Evolutionary conservation across 106 monocot species (phyloP), one percentile per base, ranked within the genome.

Genomic region (Phalaenopsis equestris): DNA sequence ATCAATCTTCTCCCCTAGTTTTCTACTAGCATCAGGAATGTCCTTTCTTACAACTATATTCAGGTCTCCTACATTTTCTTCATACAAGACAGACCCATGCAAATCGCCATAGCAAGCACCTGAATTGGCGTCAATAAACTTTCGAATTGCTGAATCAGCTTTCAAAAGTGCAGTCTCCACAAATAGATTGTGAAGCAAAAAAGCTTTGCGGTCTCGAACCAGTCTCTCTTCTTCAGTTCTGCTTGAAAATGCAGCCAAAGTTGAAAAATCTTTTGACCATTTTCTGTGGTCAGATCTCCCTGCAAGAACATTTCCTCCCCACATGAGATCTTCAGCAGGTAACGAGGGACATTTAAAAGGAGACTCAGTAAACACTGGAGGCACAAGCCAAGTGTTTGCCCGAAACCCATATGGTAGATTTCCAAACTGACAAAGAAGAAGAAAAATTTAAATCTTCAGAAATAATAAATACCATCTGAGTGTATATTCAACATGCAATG

Each of bases 331-430:
- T 82, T 97, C 97, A 42, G 67, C 72, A 17, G 97, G 94, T 46
- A 97, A 77, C 37, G 85, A 81, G 56, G 84, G 85, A 37, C 39
- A 79, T 79, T 82, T 89, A 36, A 76, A 87, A 37, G 85, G 81
- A 23, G 89, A 77, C 9, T 97, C 92, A 21, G 81, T 38, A 74
- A 86, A 85, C 67, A 89, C 75, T 41, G 94, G 97, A 55, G 97
- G 97, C 8, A 88, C 83, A 70, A 97, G 87, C 97, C 97, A 97
- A 78, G 97, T 92, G 80, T 97, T 97, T 84, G 94, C 94, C 79
- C 97, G 90, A 42, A 92, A 92, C 75, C 97, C 97, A 80, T 92
- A 97, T 10, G 97, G 97, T 55, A 97, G 82, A 87, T 97, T 97
- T 61, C 97, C 97, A 88, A 97, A 97, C 97, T 97, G 86, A 78